Base-by-base conservation (phyloP, 2,329 filamentous ascomycete species). In the Alternaria brassicae region DNA sequence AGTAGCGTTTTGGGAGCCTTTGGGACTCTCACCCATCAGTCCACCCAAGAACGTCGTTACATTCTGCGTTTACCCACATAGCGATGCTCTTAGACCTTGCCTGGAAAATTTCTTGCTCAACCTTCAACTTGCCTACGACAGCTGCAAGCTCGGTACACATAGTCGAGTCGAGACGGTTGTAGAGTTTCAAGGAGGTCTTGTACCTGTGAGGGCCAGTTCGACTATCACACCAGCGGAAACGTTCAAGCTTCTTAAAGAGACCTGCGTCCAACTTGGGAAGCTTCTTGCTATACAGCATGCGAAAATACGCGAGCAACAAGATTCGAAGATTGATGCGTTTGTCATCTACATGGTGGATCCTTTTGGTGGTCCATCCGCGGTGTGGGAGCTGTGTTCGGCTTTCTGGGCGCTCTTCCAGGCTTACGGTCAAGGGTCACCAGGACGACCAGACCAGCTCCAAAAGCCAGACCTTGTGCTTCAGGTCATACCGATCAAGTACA, bases 331-430 rank as follows among this genome's bases (percentile, higher is more conserved):
- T 36, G 77, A 74, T 49, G 78, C 80, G 2, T 78, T 92, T 58
- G 90, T 95, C 15, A 82, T 95, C 15, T 94, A 91, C 72, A 88
- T 93, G 68, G 80, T 93, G 36, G 91, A 93, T 75, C 86, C 87
- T 0, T 88, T 90, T 3, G 82, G 85, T 15, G 83, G 85, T 44
- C 82, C 86, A 1, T 81, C 83, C 4, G 85, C 88, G 27, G 51
- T 56, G 79, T 91, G 70, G 83, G 88, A 92, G 61, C 85, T 91
- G 1, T 94, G 91, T 70, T 84, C 86, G 10, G 87, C 89, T 10
- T 94, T 94, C 72, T 89, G 91, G 75, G 82, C 86, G 37, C 85
- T 94, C 5, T 91, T 89, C 66, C 87, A 91, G 61, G 78, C 85
- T 4, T 91, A 90, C 69, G 68, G 71, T 6, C 83, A 82, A 21